Base-by-base conservation (phyloP, 345 rosid genomes). In the Moricandia moricandioides region DNA sequence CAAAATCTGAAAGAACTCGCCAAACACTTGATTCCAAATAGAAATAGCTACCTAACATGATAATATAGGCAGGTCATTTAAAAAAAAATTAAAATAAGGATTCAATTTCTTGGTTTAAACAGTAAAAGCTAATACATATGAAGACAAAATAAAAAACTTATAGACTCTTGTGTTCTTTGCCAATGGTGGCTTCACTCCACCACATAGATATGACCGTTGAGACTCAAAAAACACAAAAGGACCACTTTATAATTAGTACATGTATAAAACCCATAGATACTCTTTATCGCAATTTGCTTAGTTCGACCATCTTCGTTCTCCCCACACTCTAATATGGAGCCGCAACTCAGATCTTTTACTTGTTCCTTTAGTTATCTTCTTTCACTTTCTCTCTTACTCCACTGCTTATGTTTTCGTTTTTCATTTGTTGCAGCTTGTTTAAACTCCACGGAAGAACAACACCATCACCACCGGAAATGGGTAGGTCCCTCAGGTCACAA, bases 401-500 rank as follows among this genome's bases (percentile, higher is more conserved):
- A 45, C 8, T 73, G 65, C 35, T 76, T 70, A 10, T 71, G 73
- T 55, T 79, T 74, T 56, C 66, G 69, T 74, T 26, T 82, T 75
- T 81, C 78, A 30, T 63, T 69, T 12, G 67, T 69, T 26, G 43
- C 74, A 51, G 87, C 49, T 45, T 70, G 83, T 47, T 74, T 82
- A 18, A 61, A 58, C 64, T 43, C 70, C 62, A 35, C 82, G 6
- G 70, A 56, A n/a, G 52, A 45, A 10, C 55, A 40, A 33, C 85
- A 52, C 80, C 29, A 76, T 90, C 35, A 51, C 72, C 85, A 47
- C 67, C 90, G 79, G 75, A 80, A 75, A 62, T 91, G 98, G 96
- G 78, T 88, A 0, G 95, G 91, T 34, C 98, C 98, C 1, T 68
- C 83, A 71, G 97, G 98, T 34, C 83, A 83, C 84, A 89, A 82